Evolutionary conservation across 805 yeast genomes (phyloP).

Genomic region (Ogataea sp.): DNA sequence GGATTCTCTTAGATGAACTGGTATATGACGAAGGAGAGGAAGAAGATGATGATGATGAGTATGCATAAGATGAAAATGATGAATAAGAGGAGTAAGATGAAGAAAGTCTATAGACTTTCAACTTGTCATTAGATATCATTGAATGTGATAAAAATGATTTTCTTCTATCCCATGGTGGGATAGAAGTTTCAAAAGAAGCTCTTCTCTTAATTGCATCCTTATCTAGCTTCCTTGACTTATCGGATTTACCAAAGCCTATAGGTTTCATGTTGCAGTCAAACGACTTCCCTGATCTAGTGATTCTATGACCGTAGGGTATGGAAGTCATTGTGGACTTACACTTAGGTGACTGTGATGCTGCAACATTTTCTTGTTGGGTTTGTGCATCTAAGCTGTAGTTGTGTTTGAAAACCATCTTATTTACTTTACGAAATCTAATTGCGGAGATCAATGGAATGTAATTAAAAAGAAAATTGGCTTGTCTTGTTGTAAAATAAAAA

Average conservation of each 20-base stretch:
- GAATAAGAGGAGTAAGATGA: constrained; percentile 5
- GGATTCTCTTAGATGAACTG: constrained; percentile 18
- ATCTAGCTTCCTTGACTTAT: background rate
- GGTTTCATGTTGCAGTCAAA: too few species aligned
- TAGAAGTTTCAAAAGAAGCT: constrained; percentile 27
- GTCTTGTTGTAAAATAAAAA: too few species aligned
- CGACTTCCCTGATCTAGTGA: background rate
- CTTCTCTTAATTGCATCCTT: constrained; percentile 6
- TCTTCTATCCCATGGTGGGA: constrained; percentile 48
- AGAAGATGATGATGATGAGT: constrained; percentile 1
- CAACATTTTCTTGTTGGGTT: too few species aligned
- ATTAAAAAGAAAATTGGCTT: too few species aligned
- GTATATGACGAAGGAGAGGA: constrained; percentile 7
- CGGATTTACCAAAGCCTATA: too few species aligned
- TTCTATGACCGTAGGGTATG: background rate
- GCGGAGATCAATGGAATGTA: too few species aligned
- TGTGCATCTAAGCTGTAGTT: too few species aligned
- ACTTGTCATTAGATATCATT: constrained; percentile 50
- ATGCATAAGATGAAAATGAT: constrained; percentile 21
- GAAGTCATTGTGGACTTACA: background rate
- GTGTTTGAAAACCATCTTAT: background rate
- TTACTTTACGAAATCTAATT: too few species aligned
- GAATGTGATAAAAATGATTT: constrained; percentile 47
- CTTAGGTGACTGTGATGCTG: too few species aligned
- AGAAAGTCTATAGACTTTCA: constrained; percentile 40